Base-by-base conservation (phyloP, 2,329 filamentous ascomycete species). In the Nemania serpens region DNA sequence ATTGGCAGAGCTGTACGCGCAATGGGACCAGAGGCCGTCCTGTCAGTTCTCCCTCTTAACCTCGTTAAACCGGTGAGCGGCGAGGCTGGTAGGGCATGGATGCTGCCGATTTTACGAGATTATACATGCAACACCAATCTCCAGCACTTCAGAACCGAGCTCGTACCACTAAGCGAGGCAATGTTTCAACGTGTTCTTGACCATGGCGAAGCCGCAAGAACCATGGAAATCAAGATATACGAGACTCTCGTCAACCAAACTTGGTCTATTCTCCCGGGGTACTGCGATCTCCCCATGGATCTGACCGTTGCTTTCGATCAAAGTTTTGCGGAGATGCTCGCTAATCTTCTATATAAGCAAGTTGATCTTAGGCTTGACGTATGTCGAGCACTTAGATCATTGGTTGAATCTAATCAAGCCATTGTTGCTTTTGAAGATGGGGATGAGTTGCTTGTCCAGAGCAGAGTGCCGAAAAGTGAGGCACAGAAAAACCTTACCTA, bases 211-310 rank as follows among this genome's bases (percentile, higher is more conserved):
- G 87, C 86, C 13, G 91, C 94, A 72, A 97, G 97, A 82, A 95
- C 92, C 0, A 93, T 97, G 84, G 93, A 98, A 75, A 85, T 95
- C 73, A 99, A 99, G 81, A 96, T 99, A 61, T 99, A 74, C 62
- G 73, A 99, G 78, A 98, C 95, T 0, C 81, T 99, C 4, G 91
- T 99, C 9, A 90, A 96, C 68, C 95, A 99, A 73, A 93, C 94
- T 43, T 99, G 95, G 95, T 92, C 91, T 0, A 89, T 91, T 53
- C 83, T 99, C 15, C 94, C 95, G 0, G 95, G 95, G 1, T 99
- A 97, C 78, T 98, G 95, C 75, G 92, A 97, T 73, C 80, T 97
- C 55, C 94, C 95, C 1, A 77, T 97, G 37, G 95, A 99, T 72
- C 73, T 94, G 43, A 78, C 76, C 5, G 81, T 88, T 64, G 82